phyloP scores from a whole-genome alignment of 2,329 filamentous ascomycete genomes.

The Alternaria alternata region DNA sequence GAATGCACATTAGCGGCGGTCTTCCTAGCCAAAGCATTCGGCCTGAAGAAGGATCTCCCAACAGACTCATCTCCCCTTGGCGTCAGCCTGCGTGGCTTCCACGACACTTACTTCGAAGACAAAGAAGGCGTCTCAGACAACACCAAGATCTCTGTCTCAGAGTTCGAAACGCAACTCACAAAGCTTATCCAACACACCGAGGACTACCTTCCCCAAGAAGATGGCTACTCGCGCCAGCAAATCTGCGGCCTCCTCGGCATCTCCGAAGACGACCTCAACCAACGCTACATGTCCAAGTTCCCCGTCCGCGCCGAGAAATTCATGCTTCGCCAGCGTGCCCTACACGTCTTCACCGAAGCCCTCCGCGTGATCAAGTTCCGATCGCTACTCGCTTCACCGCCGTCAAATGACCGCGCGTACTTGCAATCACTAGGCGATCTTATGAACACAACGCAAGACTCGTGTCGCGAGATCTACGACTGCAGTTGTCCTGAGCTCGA shows the following conservation, averaged over 20 bases:
- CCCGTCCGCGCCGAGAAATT: constrained; percentile 88
- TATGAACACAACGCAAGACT: constrained; percentile 89
- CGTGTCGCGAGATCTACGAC: constrained; percentile 86
- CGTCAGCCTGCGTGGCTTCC: constrained; percentile 84
- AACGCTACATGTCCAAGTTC: constrained; percentile 84
- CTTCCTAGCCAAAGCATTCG: constrained; percentile 67
- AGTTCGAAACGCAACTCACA: constrained; percentile 70
- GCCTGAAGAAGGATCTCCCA: constrained; percentile 68
- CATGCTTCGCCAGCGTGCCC: constrained; percentile 83
- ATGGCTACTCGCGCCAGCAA: constrained; percentile 89
- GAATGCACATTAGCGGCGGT: constrained; percentile 90
- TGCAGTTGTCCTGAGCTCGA: constrained; percentile 95
- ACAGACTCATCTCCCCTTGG: constrained; percentile 83
- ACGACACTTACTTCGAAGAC: constrained; percentile 77
- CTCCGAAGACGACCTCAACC: constrained; percentile 74
- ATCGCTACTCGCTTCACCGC: constrained; percentile 67
- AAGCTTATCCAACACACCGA: constrained; percentile 75
- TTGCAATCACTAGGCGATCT: constrained; percentile 78
- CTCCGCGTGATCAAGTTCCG: constrained; percentile 86
- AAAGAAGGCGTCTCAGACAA: constrained; percentile 58
- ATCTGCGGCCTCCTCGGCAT: constrained; percentile 76
- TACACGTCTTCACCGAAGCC: constrained; percentile 92
- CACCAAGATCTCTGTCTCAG: constrained; percentile 55
- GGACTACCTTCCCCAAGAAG: constrained; percentile 75
- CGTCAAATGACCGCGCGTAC: constrained; percentile 66